Percentiles rank a stretch among this genome's conserved stretches.
These are phyloP conservation scores for Peltaster fructicola DNA, from an alignment of 2,329 filamentous ascomycete species.

Conservation along the genomic window DNA sequence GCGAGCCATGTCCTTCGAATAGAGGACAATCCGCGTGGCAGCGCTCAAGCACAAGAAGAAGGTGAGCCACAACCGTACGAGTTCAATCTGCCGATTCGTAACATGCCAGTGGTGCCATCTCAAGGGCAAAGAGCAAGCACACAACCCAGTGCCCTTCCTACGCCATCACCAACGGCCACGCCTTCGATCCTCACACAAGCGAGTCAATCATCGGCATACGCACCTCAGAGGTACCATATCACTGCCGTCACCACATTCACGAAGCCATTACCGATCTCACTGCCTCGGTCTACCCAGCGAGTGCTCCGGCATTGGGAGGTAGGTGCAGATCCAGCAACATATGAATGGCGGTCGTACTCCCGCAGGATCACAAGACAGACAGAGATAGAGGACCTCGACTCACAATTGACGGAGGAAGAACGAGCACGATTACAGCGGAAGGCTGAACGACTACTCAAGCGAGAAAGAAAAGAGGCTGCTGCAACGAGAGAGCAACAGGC, in stretches of 20 bases:
- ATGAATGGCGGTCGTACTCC: slow-evolving; percentile 24
- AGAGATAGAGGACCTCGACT: slow-evolving; percentile 18
- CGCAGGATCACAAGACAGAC: slow-evolving; percentile 10
- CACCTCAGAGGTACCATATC: not conserved
- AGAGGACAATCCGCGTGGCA: too few species aligned
- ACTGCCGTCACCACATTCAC: slow-evolving; percentile 17
- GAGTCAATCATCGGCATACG: slow-evolving; percentile 2
- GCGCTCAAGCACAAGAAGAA: too few species aligned
- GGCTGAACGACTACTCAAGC: slow-evolving; percentile 22
- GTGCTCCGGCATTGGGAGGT: slow-evolving; percentile 26
- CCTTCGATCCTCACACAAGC: slow-evolving; percentile 14
- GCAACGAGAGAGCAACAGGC: slow-evolving; percentile 10
- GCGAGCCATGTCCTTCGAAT: slow-evolving; percentile 13
- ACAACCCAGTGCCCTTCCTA: slow-evolving; percentile 11
- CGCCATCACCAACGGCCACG: slow-evolving; percentile 15
- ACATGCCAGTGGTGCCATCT: too few species aligned
- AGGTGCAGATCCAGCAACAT: slow-evolving; percentile 21
- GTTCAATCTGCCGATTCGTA: too few species aligned
- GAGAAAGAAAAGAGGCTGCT: slow-evolving; percentile 23
- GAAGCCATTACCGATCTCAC: slow-evolving; percentile 9
- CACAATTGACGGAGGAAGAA: slow-evolving; percentile 20
- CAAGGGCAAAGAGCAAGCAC: slow-evolving; percentile 4
- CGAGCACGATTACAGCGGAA: slow-evolving; percentile 20
- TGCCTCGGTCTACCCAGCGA: slow-evolving; percentile 18
- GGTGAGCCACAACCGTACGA: too few species aligned